phyloP scores from a whole-genome alignment of 768 basidiomycete genomes.

The Hortiboletus flavorubellus region DNA sequence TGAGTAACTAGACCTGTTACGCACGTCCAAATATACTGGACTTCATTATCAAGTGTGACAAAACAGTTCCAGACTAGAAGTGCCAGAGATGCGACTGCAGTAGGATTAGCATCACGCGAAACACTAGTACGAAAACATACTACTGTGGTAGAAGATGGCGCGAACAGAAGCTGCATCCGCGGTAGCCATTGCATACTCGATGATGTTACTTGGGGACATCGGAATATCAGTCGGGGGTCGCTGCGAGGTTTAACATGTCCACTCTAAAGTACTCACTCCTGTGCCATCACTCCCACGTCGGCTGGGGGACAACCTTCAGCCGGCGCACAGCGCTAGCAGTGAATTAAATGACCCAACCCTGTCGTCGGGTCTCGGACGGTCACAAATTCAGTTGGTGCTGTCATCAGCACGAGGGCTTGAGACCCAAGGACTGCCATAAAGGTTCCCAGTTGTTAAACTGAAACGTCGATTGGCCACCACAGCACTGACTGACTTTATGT shows the following conservation, averaged over 20 bases:
- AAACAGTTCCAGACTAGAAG: conserved; percentile 14
- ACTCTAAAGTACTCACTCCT: background rate
- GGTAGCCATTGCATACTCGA: background rate
- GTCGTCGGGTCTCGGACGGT: too few relatives aligned
- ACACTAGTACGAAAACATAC: background rate
- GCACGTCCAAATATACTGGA: conserved; percentile 23
- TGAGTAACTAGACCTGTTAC: background rate
- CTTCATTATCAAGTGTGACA: conserved; percentile 17
- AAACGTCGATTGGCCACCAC: background rate
- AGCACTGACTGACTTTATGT: too few relatives aligned
- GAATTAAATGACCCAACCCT: too few relatives aligned
- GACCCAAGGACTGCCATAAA: background rate
- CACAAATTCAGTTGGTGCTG: too few relatives aligned
- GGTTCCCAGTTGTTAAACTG: background rate
- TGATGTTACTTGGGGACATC: background rate
- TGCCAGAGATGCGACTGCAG: conserved; percentile 10
- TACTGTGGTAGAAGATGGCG: conserved; percentile 10
- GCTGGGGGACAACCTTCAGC: background rate
- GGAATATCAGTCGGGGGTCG: background rate
- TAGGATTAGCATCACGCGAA: background rate
- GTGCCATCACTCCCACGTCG: conserved; percentile 2
- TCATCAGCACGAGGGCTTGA: background rate
- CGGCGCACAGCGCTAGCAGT: background rate
- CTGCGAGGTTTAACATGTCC: background rate
- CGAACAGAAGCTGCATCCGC: background rate